Percentiles rank a stretch among this genome's conserved stretches.
These are phyloP conservation scores for Neurospora sp. DNA, from an alignment of 2,329 filamentous ascomycete species.

Conservation along the genomic window DNA sequence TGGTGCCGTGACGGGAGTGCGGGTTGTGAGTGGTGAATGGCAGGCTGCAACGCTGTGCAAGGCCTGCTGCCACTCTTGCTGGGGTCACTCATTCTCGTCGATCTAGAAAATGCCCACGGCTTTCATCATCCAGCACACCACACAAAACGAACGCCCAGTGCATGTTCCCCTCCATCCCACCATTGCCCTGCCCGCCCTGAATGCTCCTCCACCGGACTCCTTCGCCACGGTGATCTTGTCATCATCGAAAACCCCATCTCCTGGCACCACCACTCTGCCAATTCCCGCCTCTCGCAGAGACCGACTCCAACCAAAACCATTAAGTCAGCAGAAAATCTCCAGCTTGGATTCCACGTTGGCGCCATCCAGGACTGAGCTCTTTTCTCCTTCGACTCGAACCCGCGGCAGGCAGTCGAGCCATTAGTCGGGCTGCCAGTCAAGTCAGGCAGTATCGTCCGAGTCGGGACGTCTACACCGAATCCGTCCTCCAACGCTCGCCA, in stretches of 20 bases:
- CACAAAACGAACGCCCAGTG: neutral
- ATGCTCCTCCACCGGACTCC: neutral
- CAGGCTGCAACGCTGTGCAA: neutral
- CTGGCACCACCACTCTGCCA: neutral
- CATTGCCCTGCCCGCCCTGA: neutral
- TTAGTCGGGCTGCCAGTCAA: neutral
- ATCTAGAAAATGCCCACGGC: neutral
- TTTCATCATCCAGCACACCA: neutral
- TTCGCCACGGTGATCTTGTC: neutral
- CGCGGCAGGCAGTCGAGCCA: neutral
- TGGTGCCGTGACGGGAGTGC: neutral
- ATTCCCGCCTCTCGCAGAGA: neutral
- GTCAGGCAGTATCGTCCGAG: neutral
- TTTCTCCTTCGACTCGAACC: neutral
- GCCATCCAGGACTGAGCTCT: neutral
- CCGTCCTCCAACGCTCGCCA: neutral
- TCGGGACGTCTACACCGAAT: neutral
- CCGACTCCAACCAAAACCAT: neutral
- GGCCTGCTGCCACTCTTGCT: neutral
- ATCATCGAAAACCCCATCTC: neutral
- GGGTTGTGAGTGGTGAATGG: neutral
- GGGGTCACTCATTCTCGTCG: neutral
- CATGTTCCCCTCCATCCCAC: neutral
- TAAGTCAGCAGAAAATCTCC: neutral
- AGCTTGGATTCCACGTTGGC: neutral